phyloP scores from a whole-genome alignment of 2,329 filamentous ascomycete genomes.

The Arthrinium phaeospermum region DNA sequence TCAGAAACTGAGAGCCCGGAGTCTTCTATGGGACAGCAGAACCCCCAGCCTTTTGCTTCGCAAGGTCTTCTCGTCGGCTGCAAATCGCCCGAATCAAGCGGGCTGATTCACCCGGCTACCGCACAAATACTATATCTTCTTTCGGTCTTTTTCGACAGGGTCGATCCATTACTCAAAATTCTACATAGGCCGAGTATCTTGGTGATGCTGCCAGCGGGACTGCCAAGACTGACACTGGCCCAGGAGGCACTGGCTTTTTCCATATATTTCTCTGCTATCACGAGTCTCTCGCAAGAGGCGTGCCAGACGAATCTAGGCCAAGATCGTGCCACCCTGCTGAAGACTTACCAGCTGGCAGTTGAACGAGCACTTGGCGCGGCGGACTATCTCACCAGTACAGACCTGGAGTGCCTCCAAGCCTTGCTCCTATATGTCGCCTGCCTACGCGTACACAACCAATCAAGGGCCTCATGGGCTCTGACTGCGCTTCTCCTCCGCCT shows the following conservation, averaged over 20 bases:
- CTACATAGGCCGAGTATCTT: slow-evolving; percentile 49
- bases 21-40: slow-evolving; percentile 29
- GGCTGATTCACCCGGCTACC: slow-evolving; percentile 42
- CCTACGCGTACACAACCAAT: slow-evolving; percentile 43
- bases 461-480: slow-evolving; percentile 49
- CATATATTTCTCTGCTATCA: slow-evolving; percentile 49
- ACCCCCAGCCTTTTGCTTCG: slow-evolving; percentile 20
- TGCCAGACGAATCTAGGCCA: slow-evolving; percentile 43
- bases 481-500: slow-evolving; percentile 49
- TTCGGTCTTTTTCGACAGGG: slow-evolving; percentile 44
- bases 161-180: slow-evolving; percentile 52
- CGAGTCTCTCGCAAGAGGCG: slow-evolving; percentile 38
- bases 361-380: slow-evolving; percentile 48
- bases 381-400: slow-evolving; percentile 48
- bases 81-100: slow-evolving; percentile 24
- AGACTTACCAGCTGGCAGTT: slow-evolving; percentile 39
- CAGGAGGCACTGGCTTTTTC: slow-evolving; percentile 47
- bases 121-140: slow-evolving; percentile 45
- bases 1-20: slow-evolving; percentile 41
- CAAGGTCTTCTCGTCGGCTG: slow-evolving; percentile 28
- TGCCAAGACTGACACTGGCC: slow-evolving; percentile 30
- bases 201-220: slow-evolving; percentile 25
- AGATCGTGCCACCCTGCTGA: slow-evolving; percentile 39
- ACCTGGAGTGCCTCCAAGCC: slow-evolving; percentile 48
- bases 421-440: slow-evolving; percentile 49